phyloP scores from a whole-genome alignment of 225 moss, liverwort and hornwort species.

The Physcomitrellopsis africana region DNA sequence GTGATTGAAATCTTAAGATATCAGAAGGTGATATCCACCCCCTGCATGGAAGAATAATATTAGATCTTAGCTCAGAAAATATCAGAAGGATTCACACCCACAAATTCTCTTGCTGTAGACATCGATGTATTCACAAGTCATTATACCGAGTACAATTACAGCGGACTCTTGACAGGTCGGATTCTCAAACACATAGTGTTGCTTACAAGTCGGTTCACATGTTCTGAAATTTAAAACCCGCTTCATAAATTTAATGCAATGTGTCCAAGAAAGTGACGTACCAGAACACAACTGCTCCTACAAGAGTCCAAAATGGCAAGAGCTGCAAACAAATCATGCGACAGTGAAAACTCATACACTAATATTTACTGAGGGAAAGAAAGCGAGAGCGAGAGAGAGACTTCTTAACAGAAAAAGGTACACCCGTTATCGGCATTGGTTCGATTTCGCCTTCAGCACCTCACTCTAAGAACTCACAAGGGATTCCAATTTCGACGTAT shows the following conservation, averaged over 20 bases:
- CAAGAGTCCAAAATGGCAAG: constrained; percentile 70
- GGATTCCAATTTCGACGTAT: not conserved
- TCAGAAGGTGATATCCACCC: constrained; percentile 79
- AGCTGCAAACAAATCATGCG: constrained; percentile 52
- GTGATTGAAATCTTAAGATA: constrained; percentile 76
- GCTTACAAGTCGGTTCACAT: not conserved
- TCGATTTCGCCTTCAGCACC: not conserved
- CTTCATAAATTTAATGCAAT: not conserved
- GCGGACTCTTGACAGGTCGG: not conserved
- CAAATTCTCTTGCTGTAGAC: no score
- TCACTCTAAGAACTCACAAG: constrained; percentile 14
- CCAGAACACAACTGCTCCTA: constrained; percentile 77
- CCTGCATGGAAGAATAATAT: constrained; percentile 50
- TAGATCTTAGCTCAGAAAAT: not conserved
- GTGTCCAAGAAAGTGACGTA: constrained; percentile 35
- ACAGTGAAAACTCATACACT: not conserved
- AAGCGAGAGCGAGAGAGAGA: no score
- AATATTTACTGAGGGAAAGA: no score
- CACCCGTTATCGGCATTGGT: not conserved
- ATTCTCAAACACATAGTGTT: not conserved
- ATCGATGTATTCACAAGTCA: not conserved
- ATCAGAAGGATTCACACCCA: no score
- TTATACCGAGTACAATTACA: not conserved
- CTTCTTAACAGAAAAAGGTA: not conserved
- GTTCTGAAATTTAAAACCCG: not conserved